These are phyloP conservation scores for Boletus smithii DNA, from an alignment of 1,284 basidiomycete species.

Conservation along the genomic window DNA sequence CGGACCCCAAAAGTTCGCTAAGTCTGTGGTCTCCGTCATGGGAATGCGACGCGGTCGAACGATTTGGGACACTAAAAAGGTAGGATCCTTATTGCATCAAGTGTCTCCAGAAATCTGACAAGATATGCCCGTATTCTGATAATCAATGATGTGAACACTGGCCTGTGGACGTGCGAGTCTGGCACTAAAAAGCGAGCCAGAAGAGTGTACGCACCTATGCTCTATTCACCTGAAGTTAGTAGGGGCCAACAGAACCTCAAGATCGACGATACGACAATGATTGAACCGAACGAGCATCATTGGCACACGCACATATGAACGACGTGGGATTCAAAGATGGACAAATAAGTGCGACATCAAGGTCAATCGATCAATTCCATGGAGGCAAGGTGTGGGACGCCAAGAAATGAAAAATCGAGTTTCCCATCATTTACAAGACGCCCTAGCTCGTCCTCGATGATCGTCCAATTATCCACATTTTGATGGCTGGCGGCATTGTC, in stretches of 20 bases:
- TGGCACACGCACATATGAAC: neutral
- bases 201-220: neutral
- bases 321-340: neutral
- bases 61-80: no score
- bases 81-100: no score
- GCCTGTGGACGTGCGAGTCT: no score
- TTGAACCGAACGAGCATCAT: neutral
- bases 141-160: no score
- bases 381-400: constrained; percentile 16
- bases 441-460: constrained; percentile 23
- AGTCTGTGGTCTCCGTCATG: no score
- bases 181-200: neutral
- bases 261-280: no score
- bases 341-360: constrained; percentile 1
- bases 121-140: no score
- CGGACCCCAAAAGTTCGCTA: no score
- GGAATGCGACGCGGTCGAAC: no score
- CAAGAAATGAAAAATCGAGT: constrained; percentile 32
- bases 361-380: constrained; percentile 17
- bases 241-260: neutral
- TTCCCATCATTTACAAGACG: constrained; percentile 21
- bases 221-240: neutral
- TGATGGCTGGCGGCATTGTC: neutral
- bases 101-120: neutral
- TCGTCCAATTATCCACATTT: constrained; percentile 12